A percentile compares a stretch with the other conserved stretches of the same genome.
Conservation (phyloP, 257 asterid genomes). For the Cruciata laevipes region DNA sequence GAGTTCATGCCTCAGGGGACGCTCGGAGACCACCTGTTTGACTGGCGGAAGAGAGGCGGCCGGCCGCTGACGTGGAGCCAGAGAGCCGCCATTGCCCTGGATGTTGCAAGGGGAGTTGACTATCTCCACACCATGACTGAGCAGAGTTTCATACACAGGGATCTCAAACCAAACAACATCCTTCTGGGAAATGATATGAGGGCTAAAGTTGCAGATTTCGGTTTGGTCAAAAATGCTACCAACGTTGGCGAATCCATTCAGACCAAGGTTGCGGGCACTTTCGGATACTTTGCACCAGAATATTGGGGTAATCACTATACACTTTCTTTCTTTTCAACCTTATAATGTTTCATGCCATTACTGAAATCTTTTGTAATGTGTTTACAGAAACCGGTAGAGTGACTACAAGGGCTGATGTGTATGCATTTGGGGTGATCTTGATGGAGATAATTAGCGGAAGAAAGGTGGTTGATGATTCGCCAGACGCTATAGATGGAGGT, state of each 20-base stretch:
- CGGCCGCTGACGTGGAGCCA: constrained; percentile 63
- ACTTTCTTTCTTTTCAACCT: not conserved
- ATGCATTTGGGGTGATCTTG: constrained; percentile 75
- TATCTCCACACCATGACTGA: constrained; percentile 73
- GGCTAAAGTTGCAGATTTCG: constrained; percentile 94
- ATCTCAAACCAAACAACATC: constrained; percentile 78
- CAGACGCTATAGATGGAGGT: constrained; percentile 33
- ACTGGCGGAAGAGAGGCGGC: constrained; percentile 22
- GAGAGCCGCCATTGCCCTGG: constrained; percentile 64
- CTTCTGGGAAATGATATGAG: constrained; percentile 80
- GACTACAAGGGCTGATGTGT: constrained; percentile 75
- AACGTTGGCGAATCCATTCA: constrained; percentile 53
- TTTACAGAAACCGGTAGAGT: constrained; percentile 83
- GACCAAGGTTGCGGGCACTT: constrained; percentile 83
- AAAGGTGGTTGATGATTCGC: constrained; percentile 59
- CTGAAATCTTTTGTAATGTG: not conserved
- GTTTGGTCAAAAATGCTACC: constrained; percentile 72
- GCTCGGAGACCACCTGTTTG: constrained; percentile 53
- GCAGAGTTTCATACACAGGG: constrained; percentile 88
- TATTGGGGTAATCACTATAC: constrained; percentile 52
- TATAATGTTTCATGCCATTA: too few relatives aligned
- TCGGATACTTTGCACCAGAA: constrained; percentile 96
- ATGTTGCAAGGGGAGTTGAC: constrained; percentile 89
- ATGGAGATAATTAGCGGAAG: constrained; percentile 79
- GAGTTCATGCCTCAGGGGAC: constrained; percentile 93